Percentiles rank a stretch among this genome's conserved stretches.
phyloP scores from a whole-genome alignment of 176 grass and related monocot species.

The Ensete glaucum region DNA sequence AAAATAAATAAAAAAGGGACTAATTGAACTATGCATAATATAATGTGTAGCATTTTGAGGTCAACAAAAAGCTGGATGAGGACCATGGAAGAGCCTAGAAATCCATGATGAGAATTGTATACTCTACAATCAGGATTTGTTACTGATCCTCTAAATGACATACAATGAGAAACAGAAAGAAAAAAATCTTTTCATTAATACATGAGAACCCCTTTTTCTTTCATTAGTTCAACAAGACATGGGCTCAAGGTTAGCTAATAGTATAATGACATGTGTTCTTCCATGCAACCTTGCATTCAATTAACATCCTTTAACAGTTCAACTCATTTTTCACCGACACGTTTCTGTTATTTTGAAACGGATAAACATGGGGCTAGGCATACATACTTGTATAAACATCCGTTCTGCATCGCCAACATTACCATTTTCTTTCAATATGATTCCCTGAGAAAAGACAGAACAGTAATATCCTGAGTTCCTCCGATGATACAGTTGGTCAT shows the following conservation, averaged over 20 bases:
- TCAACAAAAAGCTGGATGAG: too few relatives aligned
- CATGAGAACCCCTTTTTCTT: too few relatives aligned
- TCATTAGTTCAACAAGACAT: too few relatives aligned
- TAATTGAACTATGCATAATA: too few relatives aligned
- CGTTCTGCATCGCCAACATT: slow-evolving; percentile 82
- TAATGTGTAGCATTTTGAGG: too few relatives aligned
- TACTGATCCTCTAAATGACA: too few relatives aligned
- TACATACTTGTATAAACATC: slow-evolving; percentile 92
- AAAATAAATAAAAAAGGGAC: too few relatives aligned
- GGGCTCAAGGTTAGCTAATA: background rate
- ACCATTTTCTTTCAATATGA: slow-evolving; percentile 86
- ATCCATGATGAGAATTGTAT: too few relatives aligned
- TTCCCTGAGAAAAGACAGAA: slow-evolving; percentile 42
- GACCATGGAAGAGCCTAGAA: too few relatives aligned
- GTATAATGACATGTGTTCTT: background rate
- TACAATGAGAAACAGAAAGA: background rate
- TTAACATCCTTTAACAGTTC: background rate
- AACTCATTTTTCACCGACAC: background rate
- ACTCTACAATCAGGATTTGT: too few relatives aligned
- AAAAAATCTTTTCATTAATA: background rate
- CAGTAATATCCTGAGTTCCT: slow-evolving; percentile 6
- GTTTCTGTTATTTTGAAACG: background rate
- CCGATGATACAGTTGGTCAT: background rate
- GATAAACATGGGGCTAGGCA: background rate
- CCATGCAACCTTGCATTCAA: background rate